Base-by-base conservation (phyloP, 164 flowering plant species). In the Macadamia tetraphylla region DNA sequence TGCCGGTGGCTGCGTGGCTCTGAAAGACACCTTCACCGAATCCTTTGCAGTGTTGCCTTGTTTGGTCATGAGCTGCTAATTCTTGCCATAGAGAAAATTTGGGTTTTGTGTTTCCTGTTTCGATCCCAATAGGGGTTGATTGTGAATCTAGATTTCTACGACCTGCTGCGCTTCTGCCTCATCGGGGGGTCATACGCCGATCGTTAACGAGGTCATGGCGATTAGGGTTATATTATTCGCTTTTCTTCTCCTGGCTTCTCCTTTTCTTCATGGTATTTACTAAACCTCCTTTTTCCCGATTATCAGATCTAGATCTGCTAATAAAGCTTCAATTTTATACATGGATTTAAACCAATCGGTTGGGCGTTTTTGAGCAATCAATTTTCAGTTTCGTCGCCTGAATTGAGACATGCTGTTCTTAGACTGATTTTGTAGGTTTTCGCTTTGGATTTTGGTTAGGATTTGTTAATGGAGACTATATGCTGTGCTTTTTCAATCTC, bases 151-250 rank as follows among this genome's bases (percentile, higher is more conserved):
- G 3, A 35, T 35, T 35, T 35, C 40, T 2, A 35, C 40, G 40
- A 35, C 40, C 40, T 35, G 40, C 40, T 23, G 23, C 23, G 23
- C 23, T 23, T 23, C 23, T 23, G 40, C 40, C 40, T 35, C 40
- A 35, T 35, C 40, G 40, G 40, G 40, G 5, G 40, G 3, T 35
- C 40, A 5, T 35, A 35, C 40, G 40, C 5, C 3, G 40, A 35
- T 35, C 5, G 40, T 5, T 35, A 35, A 43, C 62, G 15, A 60
- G 29, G 56, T 29, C 60, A 72, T 71, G 82, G 71, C 66, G 71
- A 74, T 83, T 71, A 87, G 90, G 86, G 80, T 83, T 83, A 85
- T 88, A 77, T 70, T 86, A 76, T 69, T 92, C 68, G 78, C 88
- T 46, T 71, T 92, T 57, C 86, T 92, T 74, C 82, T 88, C 67